These are phyloP conservation scores for Vigna nakashimae DNA, from an alignment of 306 rosid species.

Conservation along the genomic window DNA sequence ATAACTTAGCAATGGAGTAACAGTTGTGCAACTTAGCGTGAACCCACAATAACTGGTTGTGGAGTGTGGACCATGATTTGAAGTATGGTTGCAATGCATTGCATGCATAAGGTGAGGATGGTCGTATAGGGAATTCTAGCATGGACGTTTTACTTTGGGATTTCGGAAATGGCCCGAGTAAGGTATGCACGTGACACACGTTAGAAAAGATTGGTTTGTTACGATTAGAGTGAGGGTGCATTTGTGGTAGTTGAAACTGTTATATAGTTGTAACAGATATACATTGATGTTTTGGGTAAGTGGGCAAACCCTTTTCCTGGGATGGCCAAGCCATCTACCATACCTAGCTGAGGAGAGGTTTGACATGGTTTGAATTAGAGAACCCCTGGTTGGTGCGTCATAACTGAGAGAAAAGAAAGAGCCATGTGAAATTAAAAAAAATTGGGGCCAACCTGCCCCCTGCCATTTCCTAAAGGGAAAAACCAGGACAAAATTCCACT, in stretches of 20 bases:
- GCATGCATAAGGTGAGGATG: slow-evolving; percentile 4
- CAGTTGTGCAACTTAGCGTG: not conserved
- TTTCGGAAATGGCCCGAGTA: not conserved
- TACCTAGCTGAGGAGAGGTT: not conserved
- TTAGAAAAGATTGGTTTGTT: slow-evolving; percentile 36
- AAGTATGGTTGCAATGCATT: slow-evolving; percentile 23
- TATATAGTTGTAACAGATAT: not conserved
- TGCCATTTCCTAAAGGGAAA: slow-evolving; percentile 50
- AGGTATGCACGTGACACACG: slow-evolving; percentile 38
- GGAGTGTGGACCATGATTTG: slow-evolving; percentile 28
- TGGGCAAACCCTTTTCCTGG: slow-evolving; percentile 32
- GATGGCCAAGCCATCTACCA: slow-evolving; percentile 23
- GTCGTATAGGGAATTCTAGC: slow-evolving; percentile 10
- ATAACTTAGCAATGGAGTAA: not conserved
- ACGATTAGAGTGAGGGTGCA: slow-evolving; percentile 44
- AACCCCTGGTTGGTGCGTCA: slow-evolving; percentile 52
- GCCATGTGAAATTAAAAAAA: slow-evolving; percentile 34
- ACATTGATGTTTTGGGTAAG: slow-evolving; percentile 28
- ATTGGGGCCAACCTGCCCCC: slow-evolving; percentile 50
- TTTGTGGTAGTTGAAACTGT: slow-evolving; percentile 38
- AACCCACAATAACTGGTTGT: not conserved
- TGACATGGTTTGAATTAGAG: slow-evolving; percentile 35
- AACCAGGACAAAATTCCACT: slow-evolving; percentile 38
- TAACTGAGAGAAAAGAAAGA: slow-evolving; percentile 43
- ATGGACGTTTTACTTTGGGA: slow-evolving; percentile 24